phyloP scores from a whole-genome alignment of 2,329 filamentous ascomycete species.

The Pseudocercospora fuligena region DNA sequence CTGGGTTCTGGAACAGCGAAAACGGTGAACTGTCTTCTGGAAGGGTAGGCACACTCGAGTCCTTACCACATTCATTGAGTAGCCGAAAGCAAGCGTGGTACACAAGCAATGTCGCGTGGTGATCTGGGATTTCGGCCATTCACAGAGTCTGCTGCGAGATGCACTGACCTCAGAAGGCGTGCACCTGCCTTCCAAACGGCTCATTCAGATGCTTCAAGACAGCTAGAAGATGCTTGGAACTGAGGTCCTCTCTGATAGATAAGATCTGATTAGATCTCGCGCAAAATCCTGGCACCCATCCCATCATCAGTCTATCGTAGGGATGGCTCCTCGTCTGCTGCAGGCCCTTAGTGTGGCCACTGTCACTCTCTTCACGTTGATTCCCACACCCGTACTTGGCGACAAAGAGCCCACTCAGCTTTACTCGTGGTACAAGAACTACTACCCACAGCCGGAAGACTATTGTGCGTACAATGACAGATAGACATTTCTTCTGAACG shows the following conservation, averaged over 20 bases:
- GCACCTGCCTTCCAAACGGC: too few species aligned
- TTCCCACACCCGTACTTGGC: neutral
- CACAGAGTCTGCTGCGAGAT: neutral
- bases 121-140: neutral
- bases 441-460: conserved; percentile 20
- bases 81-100: neutral
- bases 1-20: neutral
- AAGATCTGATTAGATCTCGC: conserved; percentile 9
- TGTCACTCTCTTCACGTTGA: neutral
- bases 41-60: too few species aligned
- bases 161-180: too few species aligned
- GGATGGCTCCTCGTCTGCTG: neutral
- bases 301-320: neutral
- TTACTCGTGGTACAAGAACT: conserved; percentile 28
- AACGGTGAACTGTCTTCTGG: neutral
- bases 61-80: neutral
- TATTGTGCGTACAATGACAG: conserved; percentile 19
- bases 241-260: neutral
- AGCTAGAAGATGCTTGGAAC: neutral
- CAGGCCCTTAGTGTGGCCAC: neutral
- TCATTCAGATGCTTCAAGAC: neutral
- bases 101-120: neutral
- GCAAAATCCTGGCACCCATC: neutral
- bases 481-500: neutral
- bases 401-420: conserved; percentile 15